phyloP scores from a whole-genome alignment of 208 protist genomes.

The Tetramitus jugosus region DNA sequence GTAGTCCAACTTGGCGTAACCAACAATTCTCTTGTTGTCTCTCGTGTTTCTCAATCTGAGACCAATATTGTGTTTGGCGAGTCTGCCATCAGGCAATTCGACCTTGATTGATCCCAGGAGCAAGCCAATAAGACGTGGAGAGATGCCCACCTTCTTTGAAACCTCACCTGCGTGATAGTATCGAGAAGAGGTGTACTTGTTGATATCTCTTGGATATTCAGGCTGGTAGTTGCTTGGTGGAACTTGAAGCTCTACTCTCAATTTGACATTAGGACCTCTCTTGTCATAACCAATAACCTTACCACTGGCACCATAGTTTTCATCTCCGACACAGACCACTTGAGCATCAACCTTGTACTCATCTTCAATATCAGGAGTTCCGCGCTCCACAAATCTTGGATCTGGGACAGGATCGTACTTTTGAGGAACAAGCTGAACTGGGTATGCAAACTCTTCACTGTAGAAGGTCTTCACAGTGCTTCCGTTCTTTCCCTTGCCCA shows the following conservation, averaged over 20 bases:
- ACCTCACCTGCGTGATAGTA: background rate
- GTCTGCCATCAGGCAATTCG: background rate
- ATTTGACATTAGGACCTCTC: background rate
- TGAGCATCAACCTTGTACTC: background rate
- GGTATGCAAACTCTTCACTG: constrained; percentile 13
- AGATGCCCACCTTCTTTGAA: background rate
- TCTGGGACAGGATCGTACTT: background rate
- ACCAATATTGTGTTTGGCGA: background rate
- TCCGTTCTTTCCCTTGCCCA: background rate
- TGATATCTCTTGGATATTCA: background rate
- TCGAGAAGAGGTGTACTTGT: background rate
- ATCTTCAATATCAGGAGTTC: background rate
- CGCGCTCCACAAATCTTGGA: background rate
- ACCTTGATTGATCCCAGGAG: background rate
- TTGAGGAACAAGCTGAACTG: background rate
- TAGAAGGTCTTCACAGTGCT: background rate
- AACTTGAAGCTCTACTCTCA: background rate
- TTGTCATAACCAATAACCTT: background rate
- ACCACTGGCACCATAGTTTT: background rate
- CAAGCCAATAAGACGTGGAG: background rate
- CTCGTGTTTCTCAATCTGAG: background rate
- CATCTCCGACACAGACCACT: background rate
- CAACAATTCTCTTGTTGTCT: background rate
- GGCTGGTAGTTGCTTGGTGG: background rate
- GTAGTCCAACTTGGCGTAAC: background rate